These are phyloP conservation scores for Alternaria arborescens DNA, from an alignment of 2,329 filamentous ascomycete species.

Conservation along the genomic window DNA sequence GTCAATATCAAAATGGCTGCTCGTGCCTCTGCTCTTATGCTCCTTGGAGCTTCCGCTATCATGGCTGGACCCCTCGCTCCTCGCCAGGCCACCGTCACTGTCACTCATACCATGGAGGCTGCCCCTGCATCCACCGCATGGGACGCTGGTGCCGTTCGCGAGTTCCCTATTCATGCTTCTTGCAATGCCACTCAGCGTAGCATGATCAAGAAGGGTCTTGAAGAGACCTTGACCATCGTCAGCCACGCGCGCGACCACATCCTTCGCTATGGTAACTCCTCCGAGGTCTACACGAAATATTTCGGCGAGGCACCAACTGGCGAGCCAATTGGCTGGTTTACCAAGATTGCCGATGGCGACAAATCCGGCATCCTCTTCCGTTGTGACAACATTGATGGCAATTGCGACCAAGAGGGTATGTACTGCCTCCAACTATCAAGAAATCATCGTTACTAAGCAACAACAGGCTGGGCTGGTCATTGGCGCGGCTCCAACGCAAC, in stretches of 20 bases:
- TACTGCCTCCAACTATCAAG: background rate
- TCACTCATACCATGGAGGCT: constrained; percentile 21
- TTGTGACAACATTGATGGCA: constrained; percentile 73
- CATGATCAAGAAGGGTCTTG: constrained; percentile 65
- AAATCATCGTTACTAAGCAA: background rate
- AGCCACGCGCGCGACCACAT: constrained; percentile 70
- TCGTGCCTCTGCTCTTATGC: constrained; percentile 31
- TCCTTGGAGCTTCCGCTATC: constrained; percentile 38
- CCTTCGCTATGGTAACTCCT: constrained; percentile 64
- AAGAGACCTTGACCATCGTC: constrained; percentile 67
- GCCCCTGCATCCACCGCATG: constrained; percentile 32
- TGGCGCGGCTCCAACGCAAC: constrained; percentile 72
- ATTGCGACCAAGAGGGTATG: constrained; percentile 59
- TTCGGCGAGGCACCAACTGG: constrained; percentile 69
- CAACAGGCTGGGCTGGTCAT: constrained; percentile 70
- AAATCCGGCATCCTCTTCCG: constrained; percentile 68
- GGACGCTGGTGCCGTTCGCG: constrained; percentile 50
- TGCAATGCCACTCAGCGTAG: constrained; percentile 70
- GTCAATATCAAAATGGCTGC: constrained; percentile 32
- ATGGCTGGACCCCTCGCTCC: constrained; percentile 38
- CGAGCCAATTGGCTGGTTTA: constrained; percentile 68
- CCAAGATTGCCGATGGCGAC: constrained; percentile 67
- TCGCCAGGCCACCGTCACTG: constrained; percentile 36
- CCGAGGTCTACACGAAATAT: constrained; percentile 70
- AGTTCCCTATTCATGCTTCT: constrained; percentile 67